Evolutionary conservation across 768 basidiomycete genomes (phyloP).

Genomic region (Suillus occidentalis): DNA sequence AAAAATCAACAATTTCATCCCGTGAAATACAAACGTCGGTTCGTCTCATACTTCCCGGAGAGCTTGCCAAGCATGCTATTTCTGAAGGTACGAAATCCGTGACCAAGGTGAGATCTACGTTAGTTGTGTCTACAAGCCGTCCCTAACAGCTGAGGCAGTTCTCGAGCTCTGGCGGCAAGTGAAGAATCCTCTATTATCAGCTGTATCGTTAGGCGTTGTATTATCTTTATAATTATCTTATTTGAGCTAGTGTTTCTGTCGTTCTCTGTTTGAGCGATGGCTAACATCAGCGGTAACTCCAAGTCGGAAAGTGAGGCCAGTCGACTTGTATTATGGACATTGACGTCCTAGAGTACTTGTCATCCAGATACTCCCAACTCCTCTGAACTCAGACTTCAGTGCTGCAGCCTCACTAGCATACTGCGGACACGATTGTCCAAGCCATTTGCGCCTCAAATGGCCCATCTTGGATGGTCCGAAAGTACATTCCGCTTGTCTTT

Average conservation of each 20-base stretch:
- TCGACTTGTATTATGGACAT: background rate
- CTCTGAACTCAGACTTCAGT: background rate
- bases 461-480: background rate
- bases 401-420: background rate
- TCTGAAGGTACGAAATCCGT: slow-evolving; percentile 95
- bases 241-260: background rate
- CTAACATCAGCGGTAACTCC: background rate
- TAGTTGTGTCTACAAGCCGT: background rate
- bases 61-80: slow-evolving; percentile 72
- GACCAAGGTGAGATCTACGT: slow-evolving; percentile 58
- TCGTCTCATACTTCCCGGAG: slow-evolving; percentile 94
- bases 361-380: background rate
- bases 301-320: background rate
- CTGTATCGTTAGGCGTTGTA: slow-evolving; percentile 30
- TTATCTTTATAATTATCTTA: slow-evolving; percentile 8
- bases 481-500: background rate
- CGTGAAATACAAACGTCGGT: slow-evolving; percentile 98
- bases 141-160: slow-evolving; percentile 45
- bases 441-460: background rate
- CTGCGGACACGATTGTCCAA: background rate
- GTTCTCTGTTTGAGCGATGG: background rate
- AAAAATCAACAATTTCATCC: slow-evolving; percentile 98
- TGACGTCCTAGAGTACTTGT: background rate
- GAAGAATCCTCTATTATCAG: slow-evolving; percentile 23
- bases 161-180: slow-evolving; percentile 73